A percentile compares a stretch with the other conserved stretches of the same genome.
phyloP scores from a whole-genome alignment of 805 yeast genomes.

The Saturnispora dispora region DNA sequence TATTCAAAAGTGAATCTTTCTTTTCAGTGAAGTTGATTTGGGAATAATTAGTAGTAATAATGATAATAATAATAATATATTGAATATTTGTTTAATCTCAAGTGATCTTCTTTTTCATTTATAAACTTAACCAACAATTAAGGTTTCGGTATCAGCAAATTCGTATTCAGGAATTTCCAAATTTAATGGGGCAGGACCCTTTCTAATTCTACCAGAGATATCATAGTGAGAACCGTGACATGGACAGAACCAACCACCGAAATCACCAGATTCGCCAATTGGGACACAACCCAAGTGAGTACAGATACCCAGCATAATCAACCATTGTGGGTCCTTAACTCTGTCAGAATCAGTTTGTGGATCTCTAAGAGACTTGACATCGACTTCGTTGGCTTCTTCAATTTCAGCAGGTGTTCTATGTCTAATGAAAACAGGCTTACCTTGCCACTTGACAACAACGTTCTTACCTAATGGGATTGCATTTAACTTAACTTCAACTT shows the following conservation, averaged over 20 bases:
- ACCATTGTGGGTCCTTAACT: conserved; percentile 96
- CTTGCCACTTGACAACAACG: conserved; percentile 98
- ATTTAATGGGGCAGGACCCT: conserved; percentile 99
- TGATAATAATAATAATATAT: neutral
- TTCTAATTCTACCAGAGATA: conserved; percentile 99
- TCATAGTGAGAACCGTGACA: conserved; percentile 99
- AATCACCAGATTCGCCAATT: conserved; percentile 99
- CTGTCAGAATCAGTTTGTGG: conserved; percentile 91
- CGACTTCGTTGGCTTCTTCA: conserved; percentile 84
- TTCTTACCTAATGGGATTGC: conserved; percentile 97
- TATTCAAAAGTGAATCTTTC: neutral
- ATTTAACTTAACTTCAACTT: conserved; percentile 91
- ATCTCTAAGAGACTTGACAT: conserved; percentile 74
- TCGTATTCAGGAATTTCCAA: conserved; percentile 92
- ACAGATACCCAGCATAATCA: conserved; percentile 98
- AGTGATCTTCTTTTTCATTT: neutral
- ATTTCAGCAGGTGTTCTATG: conserved; percentile 94
- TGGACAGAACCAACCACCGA: conserved; percentile 99
- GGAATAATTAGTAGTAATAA: neutral
- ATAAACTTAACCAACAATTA: conserved; percentile 70
- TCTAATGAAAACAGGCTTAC: conserved; percentile 99
- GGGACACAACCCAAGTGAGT: conserved; percentile 99
- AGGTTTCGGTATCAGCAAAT: conserved; percentile 65
- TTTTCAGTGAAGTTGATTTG: neutral
- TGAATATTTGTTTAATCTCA: neutral